phyloP scores from a whole-genome alignment of 805 yeast genomes.

The Sugiyamaella chiloensis region DNA sequence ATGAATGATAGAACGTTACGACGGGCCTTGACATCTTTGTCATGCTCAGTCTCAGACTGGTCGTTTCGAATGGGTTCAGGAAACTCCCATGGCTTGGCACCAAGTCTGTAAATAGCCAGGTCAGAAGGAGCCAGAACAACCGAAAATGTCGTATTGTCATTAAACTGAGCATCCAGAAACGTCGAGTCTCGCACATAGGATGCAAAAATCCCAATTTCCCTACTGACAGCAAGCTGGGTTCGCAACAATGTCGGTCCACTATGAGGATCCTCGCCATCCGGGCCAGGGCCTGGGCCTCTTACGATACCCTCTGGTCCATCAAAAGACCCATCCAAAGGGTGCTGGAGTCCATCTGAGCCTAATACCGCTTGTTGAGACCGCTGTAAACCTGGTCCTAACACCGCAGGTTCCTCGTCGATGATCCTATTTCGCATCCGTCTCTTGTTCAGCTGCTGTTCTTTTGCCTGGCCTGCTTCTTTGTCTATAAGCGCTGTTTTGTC shows the following conservation, averaged over 20 bases:
- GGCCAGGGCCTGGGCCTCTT: too few relatives aligned
- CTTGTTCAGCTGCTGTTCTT: background rate
- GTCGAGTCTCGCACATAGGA: slow-evolving; percentile 66
- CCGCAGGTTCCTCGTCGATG: too few relatives aligned
- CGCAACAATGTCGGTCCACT: slow-evolving; percentile 34
- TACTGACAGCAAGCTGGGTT: slow-evolving; percentile 39
- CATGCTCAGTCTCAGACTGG: slow-evolving; percentile 31
- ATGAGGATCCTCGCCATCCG: slow-evolving; percentile 31
- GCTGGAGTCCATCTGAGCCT: too few relatives aligned
- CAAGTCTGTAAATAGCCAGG: slow-evolving; percentile 49
- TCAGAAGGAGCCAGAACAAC: slow-evolving; percentile 73
- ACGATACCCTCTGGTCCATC: too few relatives aligned
- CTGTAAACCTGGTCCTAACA: too few relatives aligned
- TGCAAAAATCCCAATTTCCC: slow-evolving; percentile 58
- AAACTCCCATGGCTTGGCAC: slow-evolving; percentile 78
- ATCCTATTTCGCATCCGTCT: too few relatives aligned
- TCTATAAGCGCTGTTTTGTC: background rate
- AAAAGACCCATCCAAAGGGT: too few relatives aligned
- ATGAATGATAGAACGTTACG: slow-evolving; percentile 58
- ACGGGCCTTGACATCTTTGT: slow-evolving; percentile 48
- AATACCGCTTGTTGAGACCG: too few relatives aligned
- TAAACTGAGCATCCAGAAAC: slow-evolving; percentile 48
- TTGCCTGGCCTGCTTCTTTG: background rate
- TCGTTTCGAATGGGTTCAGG: slow-evolving; percentile 49
- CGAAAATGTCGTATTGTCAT: slow-evolving; percentile 39